Evolutionary conservation across 1,284 basidiomycete species (phyloP).

Genomic region (Puccinia polysora): DNA sequence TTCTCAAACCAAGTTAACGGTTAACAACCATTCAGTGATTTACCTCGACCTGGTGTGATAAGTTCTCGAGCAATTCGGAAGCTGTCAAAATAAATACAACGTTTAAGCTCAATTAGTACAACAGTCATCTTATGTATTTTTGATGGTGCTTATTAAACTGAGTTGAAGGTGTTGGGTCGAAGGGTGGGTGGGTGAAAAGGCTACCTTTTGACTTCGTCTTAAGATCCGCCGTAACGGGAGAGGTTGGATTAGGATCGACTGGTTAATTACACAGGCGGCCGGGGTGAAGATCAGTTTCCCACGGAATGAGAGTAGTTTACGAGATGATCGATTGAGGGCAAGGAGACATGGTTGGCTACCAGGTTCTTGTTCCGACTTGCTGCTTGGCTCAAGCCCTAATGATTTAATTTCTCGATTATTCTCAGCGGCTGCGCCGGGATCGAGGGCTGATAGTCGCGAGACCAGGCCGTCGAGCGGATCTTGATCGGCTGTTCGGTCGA

Average conservation of each 20-base stretch:
- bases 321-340: too few species aligned
- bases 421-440: constrained; percentile 24
- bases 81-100: constrained; percentile 11
- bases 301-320: not conserved
- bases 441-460: constrained; percentile 36
- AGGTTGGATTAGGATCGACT: not conserved
- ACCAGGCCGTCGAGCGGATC: constrained; percentile 36
- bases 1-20: not conserved
- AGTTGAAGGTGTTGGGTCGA: too few species aligned
- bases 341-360: not conserved
- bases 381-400: constrained; percentile 13
- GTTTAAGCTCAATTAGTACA: too few species aligned
- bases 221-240: not conserved
- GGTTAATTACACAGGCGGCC: not conserved
- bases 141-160: too few species aligned
- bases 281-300: not conserved
- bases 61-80: constrained; percentile 37
- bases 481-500: too few species aligned
- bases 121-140: not conserved
- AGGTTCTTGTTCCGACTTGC: not conserved
- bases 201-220: constrained; percentile 17
- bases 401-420: constrained; percentile 23
- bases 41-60: constrained; percentile 43
- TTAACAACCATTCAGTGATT: not conserved
- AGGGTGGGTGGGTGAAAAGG: not conserved